Base-by-base conservation (phyloP, 1,139 yeast genomes). In the Groenewaldozyma sp. region DNA sequence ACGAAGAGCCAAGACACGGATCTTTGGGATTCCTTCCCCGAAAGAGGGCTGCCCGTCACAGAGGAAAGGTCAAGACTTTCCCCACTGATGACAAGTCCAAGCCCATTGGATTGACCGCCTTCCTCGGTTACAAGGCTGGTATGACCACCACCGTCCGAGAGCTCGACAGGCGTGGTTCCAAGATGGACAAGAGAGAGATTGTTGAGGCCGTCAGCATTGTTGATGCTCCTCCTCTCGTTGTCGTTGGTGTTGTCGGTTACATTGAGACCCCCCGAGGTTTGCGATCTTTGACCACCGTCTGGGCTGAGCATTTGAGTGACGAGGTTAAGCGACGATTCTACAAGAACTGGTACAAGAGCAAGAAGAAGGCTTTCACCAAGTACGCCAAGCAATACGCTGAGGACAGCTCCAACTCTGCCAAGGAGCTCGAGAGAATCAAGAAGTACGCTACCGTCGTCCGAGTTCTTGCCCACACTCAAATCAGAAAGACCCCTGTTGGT, bases 1-100 rank as follows among this genome's bases (percentile, higher is more conserved):
- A 68, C 93, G 97, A 91, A 84, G 95, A 94, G 63, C 98, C 99
- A 77, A 87, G 99, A 79, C 97, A 91, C 87, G 99, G 98, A 74
- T 91, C 95, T 71, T 78, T 91, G 71, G 98, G 97, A 67, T 91
- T 87, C 95, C 60, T 79, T 58, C 97, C 97, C 82, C 84, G 95
- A 81, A 88, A 88, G 95, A 87, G 98, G 80, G 93, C 98, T 66
- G 80, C 94, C 72, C 78, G 83, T 70, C 93, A 86, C 77, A 84
- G 94, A 80, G 98, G 96, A 73, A 87, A 84, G 77, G 94, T 88
- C 67, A 88, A 87, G 86, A 76, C 98, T 51, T 93, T 91, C 95
- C 98, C 99, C 68, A 86, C 82, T 79, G 98, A 93, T 71, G 94
- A 84, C 71, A 80, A 83, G 75, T 71, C 95, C 61, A 91, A 91